Base-by-base conservation (phyloP, 2,329 filamentous ascomycete species). In the Xylogone sp. region DNA sequence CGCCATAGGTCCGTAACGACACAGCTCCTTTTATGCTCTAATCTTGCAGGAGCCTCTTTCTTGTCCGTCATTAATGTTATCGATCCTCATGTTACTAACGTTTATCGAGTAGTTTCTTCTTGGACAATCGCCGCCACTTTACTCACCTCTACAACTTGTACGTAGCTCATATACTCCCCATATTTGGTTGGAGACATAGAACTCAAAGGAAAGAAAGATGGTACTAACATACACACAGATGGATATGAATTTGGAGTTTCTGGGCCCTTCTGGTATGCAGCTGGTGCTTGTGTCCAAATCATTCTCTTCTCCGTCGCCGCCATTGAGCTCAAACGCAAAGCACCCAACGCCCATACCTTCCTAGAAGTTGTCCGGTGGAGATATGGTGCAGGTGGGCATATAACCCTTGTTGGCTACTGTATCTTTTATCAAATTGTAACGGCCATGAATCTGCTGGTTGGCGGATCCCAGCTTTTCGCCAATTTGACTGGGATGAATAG, bases 121-220 rank as follows among this genome's bases (percentile, higher is more conserved):
- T 81, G 77, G 77, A 95, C 90, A 0, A 94, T 89, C 88, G 89
- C 89, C 0, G 89, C 88, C 18, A 92, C 88, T 0, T 74, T 91
- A 2, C 76, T 92, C 3, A 71, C 69, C 55, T 65, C 66, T 72
- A 10, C 72, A 65, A 52, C 49, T 6, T 54, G 55, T 55, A 24
- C 46, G 55, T 53, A 87, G 91, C 62, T 87, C 82, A 1, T 83
- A 87, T 0, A 79, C 82, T 16, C 86, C n/a, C n/a, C n/a, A n/a
- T n/a, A n/a, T n/a, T n/a, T 94, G 12, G 88, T 86, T 94, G 94
- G 68, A 76, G 81, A 53, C 91, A 91, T 60, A 81, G 82, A 42
- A 76, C 84, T 27, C 81, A n/a, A 10, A 10, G 24, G 10, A 27
- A 27, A 27, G 24, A n/a, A n/a, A n/a, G n/a, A 39, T 18, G n/a